phyloP scores from a whole-genome alignment of 2,329 filamentous ascomycete species.

The Exophiala sideris region DNA sequence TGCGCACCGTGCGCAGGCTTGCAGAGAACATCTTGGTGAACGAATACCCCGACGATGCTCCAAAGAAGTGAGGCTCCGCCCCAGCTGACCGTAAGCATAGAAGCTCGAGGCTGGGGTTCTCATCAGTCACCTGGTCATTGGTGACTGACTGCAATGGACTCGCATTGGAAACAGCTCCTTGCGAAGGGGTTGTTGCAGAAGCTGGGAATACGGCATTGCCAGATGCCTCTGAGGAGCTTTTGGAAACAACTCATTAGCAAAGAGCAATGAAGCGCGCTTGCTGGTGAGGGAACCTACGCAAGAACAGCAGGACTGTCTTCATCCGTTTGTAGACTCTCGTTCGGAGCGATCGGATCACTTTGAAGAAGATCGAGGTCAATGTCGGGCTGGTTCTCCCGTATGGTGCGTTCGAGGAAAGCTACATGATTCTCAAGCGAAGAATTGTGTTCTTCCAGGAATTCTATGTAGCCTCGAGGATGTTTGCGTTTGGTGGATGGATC shows the following conservation, averaged over 20 bases:
- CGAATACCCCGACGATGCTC: constrained; percentile 8
- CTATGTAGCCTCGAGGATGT: constrained; percentile 14
- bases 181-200: neutral
- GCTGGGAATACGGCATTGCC: neutral
- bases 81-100: constrained; percentile 9
- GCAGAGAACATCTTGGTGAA: constrained; percentile 9
- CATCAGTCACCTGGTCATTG: neutral
- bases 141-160: neutral
- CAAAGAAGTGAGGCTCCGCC: constrained; percentile 14
- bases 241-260: neutral
- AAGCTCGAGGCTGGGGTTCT: constrained; percentile 9
- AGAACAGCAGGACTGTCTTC: neutral
- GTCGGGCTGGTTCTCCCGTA: constrained; percentile 1
- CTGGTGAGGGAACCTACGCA: neutral
- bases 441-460: constrained; percentile 14
- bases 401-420: constrained; percentile 8
- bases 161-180: neutral
- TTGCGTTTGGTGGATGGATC: constrained; percentile 16
- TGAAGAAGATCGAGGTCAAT: neutral
- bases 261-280: too few species aligned
- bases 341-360: neutral
- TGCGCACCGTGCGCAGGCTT: constrained; percentile 4
- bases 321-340: too few species aligned
- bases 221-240: neutral
- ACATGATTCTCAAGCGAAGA: constrained; percentile 11